Evolutionary conservation across 2,329 filamentous ascomycete species (phyloP).

Genomic region (Ceratocystis albifundus): DNA sequence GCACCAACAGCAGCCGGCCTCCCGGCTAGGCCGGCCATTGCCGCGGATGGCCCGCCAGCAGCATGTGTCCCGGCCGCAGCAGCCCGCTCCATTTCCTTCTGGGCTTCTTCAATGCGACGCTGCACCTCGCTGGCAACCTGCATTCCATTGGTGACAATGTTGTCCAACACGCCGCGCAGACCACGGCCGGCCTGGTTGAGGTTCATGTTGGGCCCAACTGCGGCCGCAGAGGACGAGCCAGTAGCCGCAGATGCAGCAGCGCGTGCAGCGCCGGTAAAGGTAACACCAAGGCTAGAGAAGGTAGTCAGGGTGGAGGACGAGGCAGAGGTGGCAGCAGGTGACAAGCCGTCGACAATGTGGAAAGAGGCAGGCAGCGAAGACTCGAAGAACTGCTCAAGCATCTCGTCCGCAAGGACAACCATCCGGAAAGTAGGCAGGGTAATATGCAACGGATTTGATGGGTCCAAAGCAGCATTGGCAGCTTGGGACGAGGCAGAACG

Average conservation of each 20-base stretch:
- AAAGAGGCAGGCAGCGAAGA: constrained; percentile 89
- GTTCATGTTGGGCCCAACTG: constrained; percentile 29
- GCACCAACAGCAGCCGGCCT: not conserved
- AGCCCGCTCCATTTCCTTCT: constrained; percentile 75
- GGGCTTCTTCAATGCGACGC: constrained; percentile 88
- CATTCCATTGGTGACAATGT: constrained; percentile 96
- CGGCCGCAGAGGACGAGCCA: constrained; percentile 7
- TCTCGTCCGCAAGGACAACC: constrained; percentile 92
- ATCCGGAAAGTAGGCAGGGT: constrained; percentile 96
- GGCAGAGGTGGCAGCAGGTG: constrained; percentile 28
- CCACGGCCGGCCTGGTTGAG: constrained; percentile 51
- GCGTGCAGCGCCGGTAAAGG: constrained; percentile 24
- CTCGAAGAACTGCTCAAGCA: constrained; percentile 95
- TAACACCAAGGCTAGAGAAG: constrained; percentile 61
- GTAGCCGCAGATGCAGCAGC: constrained; percentile 27
- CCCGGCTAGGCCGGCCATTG: not conserved
- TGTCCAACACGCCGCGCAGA: constrained; percentile 84
- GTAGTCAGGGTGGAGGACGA: constrained; percentile 62
- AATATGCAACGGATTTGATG: constrained; percentile 85
- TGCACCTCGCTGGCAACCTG: constrained; percentile 86
- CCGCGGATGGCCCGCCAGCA: constrained; percentile 50
- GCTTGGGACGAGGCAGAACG: constrained; percentile 60
- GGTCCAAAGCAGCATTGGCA: constrained; percentile 83
- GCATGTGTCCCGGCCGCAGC: constrained; percentile 49
- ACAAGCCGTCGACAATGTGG: constrained; percentile 61